These are phyloP conservation scores for Hymenoscyphus linearis DNA, from an alignment of 2,329 filamentous ascomycete genomes.

Conservation along the genomic window DNA sequence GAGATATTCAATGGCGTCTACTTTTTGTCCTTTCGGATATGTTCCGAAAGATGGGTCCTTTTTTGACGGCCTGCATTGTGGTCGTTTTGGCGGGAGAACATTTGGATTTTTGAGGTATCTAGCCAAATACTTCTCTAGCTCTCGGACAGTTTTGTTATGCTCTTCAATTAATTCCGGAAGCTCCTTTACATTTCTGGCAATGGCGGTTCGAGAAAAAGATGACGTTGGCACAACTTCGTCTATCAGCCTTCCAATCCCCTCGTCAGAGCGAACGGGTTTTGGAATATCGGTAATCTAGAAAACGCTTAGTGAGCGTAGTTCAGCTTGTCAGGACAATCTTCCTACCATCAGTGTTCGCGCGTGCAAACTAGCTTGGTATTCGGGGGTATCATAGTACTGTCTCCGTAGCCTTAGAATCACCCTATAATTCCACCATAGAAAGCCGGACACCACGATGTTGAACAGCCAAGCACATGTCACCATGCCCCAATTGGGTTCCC, in stretches of 20 bases:
- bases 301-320: neutral
- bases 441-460: conserved; percentile 69
- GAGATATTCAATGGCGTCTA: conserved; percentile 92
- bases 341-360: conserved; percentile 63
- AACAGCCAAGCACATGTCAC: conserved; percentile 59
- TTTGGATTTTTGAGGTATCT: conserved; percentile 88
- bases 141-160: conserved; percentile 73
- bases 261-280: conserved; percentile 69
- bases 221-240: conserved; percentile 75
- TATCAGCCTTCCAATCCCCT: conserved; percentile 79
- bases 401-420: conserved; percentile 66
- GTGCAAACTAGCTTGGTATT: conserved; percentile 85
- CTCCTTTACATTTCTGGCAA: conserved; percentile 88
- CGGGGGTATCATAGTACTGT: conserved; percentile 75
- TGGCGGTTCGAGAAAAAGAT: conserved; percentile 71
- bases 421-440: conserved; percentile 87
- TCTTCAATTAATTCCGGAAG: conserved; percentile 79
- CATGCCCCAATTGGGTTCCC: conserved; percentile 51
- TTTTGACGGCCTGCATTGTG: conserved; percentile 74
- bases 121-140: conserved; percentile 77
- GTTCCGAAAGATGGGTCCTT: conserved; percentile 64
- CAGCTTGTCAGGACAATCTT: neutral
- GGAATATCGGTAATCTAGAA: conserved; percentile 75
- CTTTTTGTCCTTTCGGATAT: conserved; percentile 64
- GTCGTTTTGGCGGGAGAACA: conserved; percentile 69